Evolutionary conservation across 805 yeast species (phyloP), one percentile per base, ranked within the genome.

Genomic region (Yarrowia hollandica): DNA sequence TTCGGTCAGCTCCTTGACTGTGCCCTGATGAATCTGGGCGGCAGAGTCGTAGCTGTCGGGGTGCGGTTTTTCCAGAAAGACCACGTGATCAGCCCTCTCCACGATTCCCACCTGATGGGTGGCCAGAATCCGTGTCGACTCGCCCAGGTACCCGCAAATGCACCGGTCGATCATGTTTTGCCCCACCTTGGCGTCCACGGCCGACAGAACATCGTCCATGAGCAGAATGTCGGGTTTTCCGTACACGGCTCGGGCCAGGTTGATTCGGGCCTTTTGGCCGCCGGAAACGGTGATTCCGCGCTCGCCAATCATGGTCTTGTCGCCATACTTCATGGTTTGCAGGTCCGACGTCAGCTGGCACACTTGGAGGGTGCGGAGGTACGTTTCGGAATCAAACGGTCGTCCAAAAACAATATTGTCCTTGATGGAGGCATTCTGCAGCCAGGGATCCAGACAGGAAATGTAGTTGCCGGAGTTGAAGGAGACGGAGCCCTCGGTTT

Each of bases 211-310:
- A 69, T 89, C 96, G 68, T 89, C 96, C 60, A 89, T 72, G 48
- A 89, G 69, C 10, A 86, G 74, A 38, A 87, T 80, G 63, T 87
- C 89, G 15, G 79, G 76, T 33, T 80, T 77, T 18, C 82, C 79
- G 66, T 89, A 89, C 1, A 86, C 89, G 1, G 94, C 87, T 65
- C 96, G 79, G 1, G 96, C 96, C 56, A 89, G 75, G 66, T 83
- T 84, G 62, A 89, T 84, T 69, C 96, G 81, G 0, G 96, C 94
- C 74, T 89, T 90, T 69, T 89, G 96, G 52, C 96, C 96, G 54
- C 96, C 96, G 10, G 94, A 86, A 42, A 89, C 73, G 0, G 94
- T 90, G 60, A 90, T 85, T 66, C 96, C 96, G 63, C 91, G 79
- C 69, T 89, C 96, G 61, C 96, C 96, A 64, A 89, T 86, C 71